phyloP scores from a whole-genome alignment of 257 asterid species.

The Mentha longifolia region DNA sequence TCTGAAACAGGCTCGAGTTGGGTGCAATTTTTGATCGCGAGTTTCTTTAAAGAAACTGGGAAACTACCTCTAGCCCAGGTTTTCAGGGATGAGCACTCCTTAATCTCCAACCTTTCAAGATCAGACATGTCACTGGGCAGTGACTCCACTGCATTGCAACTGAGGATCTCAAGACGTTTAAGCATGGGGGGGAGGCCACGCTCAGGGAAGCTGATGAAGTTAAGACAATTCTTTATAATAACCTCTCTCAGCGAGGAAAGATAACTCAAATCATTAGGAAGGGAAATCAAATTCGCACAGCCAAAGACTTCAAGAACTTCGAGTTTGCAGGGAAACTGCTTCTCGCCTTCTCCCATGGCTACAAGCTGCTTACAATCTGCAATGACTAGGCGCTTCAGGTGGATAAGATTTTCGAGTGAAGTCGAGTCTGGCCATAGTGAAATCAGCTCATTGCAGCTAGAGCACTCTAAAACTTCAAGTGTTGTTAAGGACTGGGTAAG shows the following conservation, averaged over 20 bases:
- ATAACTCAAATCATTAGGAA: slow-evolving; percentile 52
- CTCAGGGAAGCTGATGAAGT: slow-evolving; percentile 47
- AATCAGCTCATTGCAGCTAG: slow-evolving; percentile 56
- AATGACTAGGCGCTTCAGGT: slow-evolving; percentile 59
- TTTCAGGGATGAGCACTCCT: slow-evolving; percentile 61
- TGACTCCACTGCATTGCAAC: slow-evolving; percentile 58
- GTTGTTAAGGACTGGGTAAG: slow-evolving; percentile 45
- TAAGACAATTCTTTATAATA: slow-evolving; percentile 57
- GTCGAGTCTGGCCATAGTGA: slow-evolving; percentile 53
- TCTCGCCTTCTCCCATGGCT: slow-evolving; percentile 55
- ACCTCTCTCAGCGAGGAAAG: slow-evolving; percentile 53
- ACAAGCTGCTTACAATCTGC: slow-evolving; percentile 59
- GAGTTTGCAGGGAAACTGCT: slow-evolving; percentile 61
- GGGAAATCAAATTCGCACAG: slow-evolving; percentile 46
- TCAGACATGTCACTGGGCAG: slow-evolving; percentile 50
- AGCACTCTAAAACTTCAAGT: slow-evolving; percentile 66
- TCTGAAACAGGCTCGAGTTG: slow-evolving; percentile 55
- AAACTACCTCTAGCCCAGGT: slow-evolving; percentile 51
- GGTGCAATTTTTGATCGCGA: slow-evolving; percentile 55
- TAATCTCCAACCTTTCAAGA: slow-evolving; percentile 67
- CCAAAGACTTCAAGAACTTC: slow-evolving; percentile 66
- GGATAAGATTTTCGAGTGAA: slow-evolving; percentile 39
- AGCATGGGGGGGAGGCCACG: slow-evolving; percentile 62
- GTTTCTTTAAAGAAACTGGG: slow-evolving; percentile 58
- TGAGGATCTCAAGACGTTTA: slow-evolving; percentile 64